Conservation (phyloP, 2,329 filamentous ascomycete species). For the Calycina herbarum region DNA sequence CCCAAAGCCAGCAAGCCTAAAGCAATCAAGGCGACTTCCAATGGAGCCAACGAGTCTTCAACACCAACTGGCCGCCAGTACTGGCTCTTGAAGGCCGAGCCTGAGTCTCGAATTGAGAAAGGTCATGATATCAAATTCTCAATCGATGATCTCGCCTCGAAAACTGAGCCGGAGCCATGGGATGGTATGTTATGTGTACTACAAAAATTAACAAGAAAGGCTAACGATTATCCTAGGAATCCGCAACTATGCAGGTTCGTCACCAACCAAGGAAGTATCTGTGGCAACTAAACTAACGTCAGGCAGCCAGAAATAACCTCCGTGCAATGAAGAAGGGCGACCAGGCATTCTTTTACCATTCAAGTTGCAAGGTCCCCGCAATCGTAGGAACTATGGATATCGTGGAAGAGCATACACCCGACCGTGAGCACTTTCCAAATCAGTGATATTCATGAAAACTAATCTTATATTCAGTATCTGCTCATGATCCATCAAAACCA, state of each 20-base stretch:
- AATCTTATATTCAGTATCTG: constrained; percentile 41
- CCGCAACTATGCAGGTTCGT: constrained; percentile 48
- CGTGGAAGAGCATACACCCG: constrained; percentile 77
- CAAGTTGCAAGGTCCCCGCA: constrained; percentile 84
- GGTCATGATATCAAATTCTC: constrained; percentile 90
- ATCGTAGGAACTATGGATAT: constrained; percentile 90
- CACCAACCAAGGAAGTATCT: constrained; percentile 14
- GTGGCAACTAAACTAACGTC: constrained; percentile 28
- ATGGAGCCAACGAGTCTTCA: constrained; percentile 9
- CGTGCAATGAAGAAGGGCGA: constrained; percentile 89
- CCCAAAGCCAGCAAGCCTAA: constrained; percentile 5
- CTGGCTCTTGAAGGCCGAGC: constrained; percentile 87
- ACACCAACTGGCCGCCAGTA: constrained; percentile 48
- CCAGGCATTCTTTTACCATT: constrained; percentile 95
- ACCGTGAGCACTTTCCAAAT: constrained; percentile 53
- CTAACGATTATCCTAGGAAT: constrained; percentile 38
- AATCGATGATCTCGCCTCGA: constrained; percentile 81
- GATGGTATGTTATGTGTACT: constrained; percentile 50
- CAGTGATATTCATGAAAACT: neutral
- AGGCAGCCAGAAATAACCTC: constrained; percentile 79
- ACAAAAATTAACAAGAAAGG: neutral
- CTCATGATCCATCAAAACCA: constrained; percentile 68
- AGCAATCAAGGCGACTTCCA: constrained; percentile 11
- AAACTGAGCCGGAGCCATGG: constrained; percentile 81
- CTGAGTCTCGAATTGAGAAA: constrained; percentile 81